A percentile compares a stretch with the other conserved stretches of the same genome.
Conservation (phyloP, 768 basidiomycete species). For the Lactarius pseudohatsudake region DNA sequence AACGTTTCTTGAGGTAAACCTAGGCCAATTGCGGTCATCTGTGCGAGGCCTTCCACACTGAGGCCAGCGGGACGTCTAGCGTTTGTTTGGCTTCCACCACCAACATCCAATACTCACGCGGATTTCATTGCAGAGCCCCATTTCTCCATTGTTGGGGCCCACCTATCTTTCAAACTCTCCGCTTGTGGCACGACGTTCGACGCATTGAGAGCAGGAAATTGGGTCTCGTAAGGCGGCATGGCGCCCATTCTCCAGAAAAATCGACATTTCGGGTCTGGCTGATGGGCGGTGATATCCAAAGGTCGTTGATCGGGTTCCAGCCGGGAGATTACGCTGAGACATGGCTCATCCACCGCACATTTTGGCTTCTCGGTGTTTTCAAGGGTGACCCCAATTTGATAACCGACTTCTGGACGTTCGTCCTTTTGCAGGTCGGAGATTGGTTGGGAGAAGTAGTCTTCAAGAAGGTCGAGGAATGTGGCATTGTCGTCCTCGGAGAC, state of each 20-base stretch:
- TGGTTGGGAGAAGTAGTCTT: constrained; percentile 89
- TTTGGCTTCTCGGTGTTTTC: constrained; percentile 94
- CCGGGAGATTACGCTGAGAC: constrained; percentile 71
- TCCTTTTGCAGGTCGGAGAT: constrained; percentile 63
- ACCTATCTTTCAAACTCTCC: constrained; percentile 53
- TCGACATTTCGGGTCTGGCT: constrained; percentile 91
- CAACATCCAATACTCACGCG: constrained; percentile 56
- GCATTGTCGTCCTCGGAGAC: constrained; percentile 81
- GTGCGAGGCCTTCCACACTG: constrained; percentile 83
- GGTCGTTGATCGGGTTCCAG: constrained; percentile 81
- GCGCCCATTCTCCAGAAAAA: constrained; percentile 89
- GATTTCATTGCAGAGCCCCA: constrained; percentile 90
- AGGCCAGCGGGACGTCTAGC: constrained; percentile 19
- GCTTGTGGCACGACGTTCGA: constrained; percentile 80
- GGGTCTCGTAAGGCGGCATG: constrained; percentile 71
- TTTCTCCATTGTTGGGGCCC: constrained; percentile 73
- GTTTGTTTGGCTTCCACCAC: neutral
- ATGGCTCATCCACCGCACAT: constrained; percentile 81
- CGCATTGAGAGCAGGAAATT: constrained; percentile 75
- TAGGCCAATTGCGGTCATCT: constrained; percentile 85
- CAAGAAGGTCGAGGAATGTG: constrained; percentile 82
- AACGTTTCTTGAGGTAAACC: constrained; percentile 70
- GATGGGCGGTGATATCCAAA: constrained; percentile 74
- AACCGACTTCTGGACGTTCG: constrained; percentile 81
- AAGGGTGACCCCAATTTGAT: constrained; percentile 93